phyloP scores from a whole-genome alignment of 208 protist genomes.

The Leishmania guyanensis region DNA sequence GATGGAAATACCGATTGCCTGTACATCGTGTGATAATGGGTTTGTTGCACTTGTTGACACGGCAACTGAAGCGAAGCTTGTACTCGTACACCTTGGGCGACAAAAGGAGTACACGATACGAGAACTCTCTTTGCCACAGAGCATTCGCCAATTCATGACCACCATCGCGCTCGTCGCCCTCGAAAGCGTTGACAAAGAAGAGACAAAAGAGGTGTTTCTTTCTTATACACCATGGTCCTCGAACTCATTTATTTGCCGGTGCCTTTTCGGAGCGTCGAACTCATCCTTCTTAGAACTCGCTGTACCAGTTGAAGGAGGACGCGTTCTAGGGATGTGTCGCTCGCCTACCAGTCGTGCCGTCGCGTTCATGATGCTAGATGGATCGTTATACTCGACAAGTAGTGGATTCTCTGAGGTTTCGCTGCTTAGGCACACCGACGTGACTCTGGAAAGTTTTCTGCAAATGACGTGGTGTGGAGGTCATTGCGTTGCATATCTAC shows the following conservation, averaged over 20 bases:
- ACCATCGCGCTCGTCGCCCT: slow-evolving; percentile 29
- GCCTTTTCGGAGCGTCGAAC: slow-evolving; percentile 18
- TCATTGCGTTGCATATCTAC: slow-evolving; percentile 35
- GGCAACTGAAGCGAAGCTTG: slow-evolving; percentile 20
- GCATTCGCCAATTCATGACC: slow-evolving; percentile 16
- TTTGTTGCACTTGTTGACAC: slow-evolving; percentile 43
- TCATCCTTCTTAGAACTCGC: slow-evolving; percentile 42
- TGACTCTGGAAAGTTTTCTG: slow-evolving; percentile 17
- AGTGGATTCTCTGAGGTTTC: slow-evolving; percentile 63
- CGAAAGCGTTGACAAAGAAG: slow-evolving; percentile 7
- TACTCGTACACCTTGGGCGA: slow-evolving; percentile 25
- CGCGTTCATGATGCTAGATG: slow-evolving; percentile 64
- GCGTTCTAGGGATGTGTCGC: slow-evolving; percentile 56
- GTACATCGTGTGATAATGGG: slow-evolving; percentile 45
- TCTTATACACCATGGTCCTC: slow-evolving; percentile 23
- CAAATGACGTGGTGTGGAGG: slow-evolving; percentile 71
- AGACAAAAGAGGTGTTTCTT: slow-evolving; percentile 29
- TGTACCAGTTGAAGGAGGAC: slow-evolving; percentile 55
- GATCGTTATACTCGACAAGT: slow-evolving; percentile 57
- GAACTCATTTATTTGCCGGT: slow-evolving; percentile 36
- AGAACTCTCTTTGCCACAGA: slow-evolving; percentile 32
- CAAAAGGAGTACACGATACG: slow-evolving; percentile 25
- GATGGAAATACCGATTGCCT: slow-evolving; percentile 39
- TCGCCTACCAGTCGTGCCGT: slow-evolving; percentile 49
- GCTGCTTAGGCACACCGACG: slow-evolving; percentile 29